Conservation (phyloP, 805 yeast genomes). For the Debaryomyces castellii region DNA sequence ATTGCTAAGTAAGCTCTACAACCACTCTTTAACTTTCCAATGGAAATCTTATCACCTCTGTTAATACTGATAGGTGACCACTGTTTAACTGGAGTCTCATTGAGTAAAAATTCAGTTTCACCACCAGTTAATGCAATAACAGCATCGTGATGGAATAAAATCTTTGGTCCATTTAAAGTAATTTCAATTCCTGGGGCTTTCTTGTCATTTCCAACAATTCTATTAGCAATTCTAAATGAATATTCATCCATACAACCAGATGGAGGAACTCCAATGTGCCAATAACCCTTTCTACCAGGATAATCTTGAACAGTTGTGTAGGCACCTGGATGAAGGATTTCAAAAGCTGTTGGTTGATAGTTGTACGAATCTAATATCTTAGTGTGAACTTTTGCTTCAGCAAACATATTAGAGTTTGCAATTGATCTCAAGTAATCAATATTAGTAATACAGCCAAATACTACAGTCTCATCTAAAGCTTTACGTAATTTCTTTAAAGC, state of each 20-base stretch:
- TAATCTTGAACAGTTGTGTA: conserved; percentile 96
- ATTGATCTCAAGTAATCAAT: conserved; percentile 85
- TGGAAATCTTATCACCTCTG: conserved; percentile 72
- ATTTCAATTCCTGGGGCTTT: conserved; percentile 88
- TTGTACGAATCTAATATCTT: conserved; percentile 80
- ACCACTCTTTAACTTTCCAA: conserved; percentile 81
- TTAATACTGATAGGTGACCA: conserved; percentile 72
- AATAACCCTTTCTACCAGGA: conserved; percentile 87
- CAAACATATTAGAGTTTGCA: conserved; percentile 82
- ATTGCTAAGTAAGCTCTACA: conserved; percentile 89
- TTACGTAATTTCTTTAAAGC: conserved; percentile 73
- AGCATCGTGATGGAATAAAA: conserved; percentile 79
- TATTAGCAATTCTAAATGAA: conserved; percentile 85
- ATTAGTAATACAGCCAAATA: conserved; percentile 87
- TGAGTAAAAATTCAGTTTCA: conserved; percentile 60
- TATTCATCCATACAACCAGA: conserved; percentile 98
- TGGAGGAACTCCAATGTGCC: conserved; percentile 97
- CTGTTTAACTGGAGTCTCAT: conserved; percentile 55
- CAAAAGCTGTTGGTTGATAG: conserved; percentile 82
- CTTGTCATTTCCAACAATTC: conserved; percentile 82
- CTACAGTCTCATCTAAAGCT: conserved; percentile 83
- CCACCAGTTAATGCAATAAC: conserved; percentile 90
- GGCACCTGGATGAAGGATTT: conserved; percentile 66
- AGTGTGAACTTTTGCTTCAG: conserved; percentile 79
- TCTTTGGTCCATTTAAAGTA: conserved; percentile 83